Evolutionary conservation across 2,329 filamentous ascomycete genomes (phyloP), one percentile per base, ranked within the genome.

Genomic region (Botrytis hyacinthi): DNA sequence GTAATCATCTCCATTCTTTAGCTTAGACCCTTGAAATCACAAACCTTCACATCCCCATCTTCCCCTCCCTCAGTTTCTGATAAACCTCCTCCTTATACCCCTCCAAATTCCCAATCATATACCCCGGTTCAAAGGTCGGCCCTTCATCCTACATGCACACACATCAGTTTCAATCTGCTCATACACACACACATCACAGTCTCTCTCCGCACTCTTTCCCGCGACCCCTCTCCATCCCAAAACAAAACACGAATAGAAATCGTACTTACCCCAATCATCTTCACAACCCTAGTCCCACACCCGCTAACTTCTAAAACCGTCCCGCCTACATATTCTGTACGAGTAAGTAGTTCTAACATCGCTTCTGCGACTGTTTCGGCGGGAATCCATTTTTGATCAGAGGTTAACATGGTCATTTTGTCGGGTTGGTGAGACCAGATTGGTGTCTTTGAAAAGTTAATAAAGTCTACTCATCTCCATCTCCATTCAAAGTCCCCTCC

Each of bases 271-370:
- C 62, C 61, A 48, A 68, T 16, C 54, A 67, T 54, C 40, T 68
- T 44, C 10, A 72, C 70, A 48, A 72, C 76, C 74, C 0, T 80
- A 73, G 63, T 79, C 79, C 0, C 48, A 68, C 22, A 37, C 37
- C 70, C 61, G 40, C 81, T 83, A 14, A 86, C 81, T 75, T 86
- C 85, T 2, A 86, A 63, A 0, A 86, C 76, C 0, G 83, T 83
- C 0, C 85, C 85, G 10, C 83, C 84, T 0, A 78, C 77, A 32
- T 81, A 73, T 4, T 79, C 75, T 0, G 78, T 79, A 0, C 78
- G 77, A 72, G 83, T 81, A 1, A 83, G 77, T 22, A 82, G 20
- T 29, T 59, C 70, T 4, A 67, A 26, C 48, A 72, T 72, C 9
- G 62, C 70, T 35, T 67, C 42, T 1, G 85, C 85, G 0, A 85